phyloP scores from a whole-genome alignment of 2,329 filamentous ascomycete genomes.

The Penicillium sumatraense region DNA sequence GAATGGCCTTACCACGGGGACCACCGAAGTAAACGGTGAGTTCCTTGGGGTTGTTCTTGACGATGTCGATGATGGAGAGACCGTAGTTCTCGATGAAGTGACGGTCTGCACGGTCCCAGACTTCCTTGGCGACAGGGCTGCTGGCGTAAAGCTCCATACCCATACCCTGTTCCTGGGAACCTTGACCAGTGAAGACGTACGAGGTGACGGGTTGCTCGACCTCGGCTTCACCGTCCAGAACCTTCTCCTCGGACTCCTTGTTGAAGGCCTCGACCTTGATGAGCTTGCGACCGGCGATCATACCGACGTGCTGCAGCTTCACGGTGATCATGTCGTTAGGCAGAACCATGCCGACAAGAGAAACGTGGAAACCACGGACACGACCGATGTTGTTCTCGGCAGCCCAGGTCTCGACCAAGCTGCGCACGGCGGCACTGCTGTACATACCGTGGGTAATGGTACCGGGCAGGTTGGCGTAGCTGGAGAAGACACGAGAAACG shows the following conservation, averaged over 20 bases:
- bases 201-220: slow-evolving; percentile 96
- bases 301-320: slow-evolving; percentile 93
- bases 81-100: slow-evolving; percentile 99
- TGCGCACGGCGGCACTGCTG: slow-evolving; percentile 93
- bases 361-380: slow-evolving; percentile 95
- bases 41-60: slow-evolving; percentile 99
- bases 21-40: slow-evolving; percentile 98
- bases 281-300: slow-evolving; percentile 98
- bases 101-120: slow-evolving; percentile 97
- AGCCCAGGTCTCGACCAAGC: slow-evolving; percentile 97
- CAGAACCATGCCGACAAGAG: slow-evolving; percentile 96
- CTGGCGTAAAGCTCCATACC: slow-evolving; percentile 97
- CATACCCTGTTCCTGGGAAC: slow-evolving; percentile 99
- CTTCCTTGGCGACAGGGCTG: slow-evolving; percentile 91
- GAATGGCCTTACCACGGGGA: slow-evolving; percentile 93
- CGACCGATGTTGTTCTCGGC: slow-evolving; percentile 98
- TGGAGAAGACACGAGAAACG: slow-evolving; percentile 94
- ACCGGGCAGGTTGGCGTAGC: slow-evolving; percentile 91
- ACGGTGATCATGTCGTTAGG: slow-evolving; percentile 95
- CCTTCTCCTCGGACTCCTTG: slow-evolving; percentile 94
- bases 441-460: slow-evolving; percentile 99
- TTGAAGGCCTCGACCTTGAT: slow-evolving; percentile 98
- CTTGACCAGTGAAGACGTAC: slow-evolving; percentile 98
- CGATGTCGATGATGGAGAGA: slow-evolving; percentile 97
- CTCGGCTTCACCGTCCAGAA: slow-evolving; percentile 91